Evolutionary conservation across 2,329 filamentous ascomycete species (phyloP), one percentile per base, ranked within the genome.

Genomic region (Colletotrichum tropicicola): DNA sequence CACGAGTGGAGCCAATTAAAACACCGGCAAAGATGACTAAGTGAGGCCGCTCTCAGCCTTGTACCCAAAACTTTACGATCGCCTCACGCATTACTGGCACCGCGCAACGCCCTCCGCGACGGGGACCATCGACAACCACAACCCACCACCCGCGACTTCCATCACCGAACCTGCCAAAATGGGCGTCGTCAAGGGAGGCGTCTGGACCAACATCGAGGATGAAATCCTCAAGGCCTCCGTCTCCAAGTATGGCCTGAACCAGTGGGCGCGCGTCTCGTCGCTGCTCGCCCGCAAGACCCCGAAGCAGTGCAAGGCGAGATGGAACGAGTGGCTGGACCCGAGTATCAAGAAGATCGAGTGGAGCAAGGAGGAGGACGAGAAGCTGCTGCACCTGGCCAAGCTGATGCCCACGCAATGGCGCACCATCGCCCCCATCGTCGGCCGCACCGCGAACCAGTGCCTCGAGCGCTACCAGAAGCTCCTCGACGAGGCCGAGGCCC

Each of bases 371-470:
- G 96, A 99, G 78, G 96, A 99, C 78, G 96, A 99, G 84, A 98
- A 97, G 82, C 86, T 99, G 66, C 81, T 99, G 73, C 96, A 98
- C 75, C 86, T 99, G 74, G 96, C 96, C 67, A 99, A 98, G 86
- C 85, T 99, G 81, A 97, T 99, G 91, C 96, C 96, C 61, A 98
- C 95, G 27, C 96, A 99, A 87, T 99, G 96, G 96, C 91, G 96
- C 74, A 98, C 96, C 49, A 98, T 99, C 74, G 95, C 96, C 62
- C 94, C 96, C 59, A 95, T 98, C 71, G 94, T 99, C 72, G 96
- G 96, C 70, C 89, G 96, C 74, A 98, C 96, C 45, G 96, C 96
- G 49, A 98, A 96, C 68, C 96, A 98, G 80, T 99, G 96, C 75
- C 87, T 98, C 68, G 96, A 98, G 80, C 91, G 96, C 64, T 99